A percentile compares a stretch with the other conserved stretches of the same genome.
Conservation (phyloP, 805 yeast genomes). For the Schwanniomyces polymorphus region DNA sequence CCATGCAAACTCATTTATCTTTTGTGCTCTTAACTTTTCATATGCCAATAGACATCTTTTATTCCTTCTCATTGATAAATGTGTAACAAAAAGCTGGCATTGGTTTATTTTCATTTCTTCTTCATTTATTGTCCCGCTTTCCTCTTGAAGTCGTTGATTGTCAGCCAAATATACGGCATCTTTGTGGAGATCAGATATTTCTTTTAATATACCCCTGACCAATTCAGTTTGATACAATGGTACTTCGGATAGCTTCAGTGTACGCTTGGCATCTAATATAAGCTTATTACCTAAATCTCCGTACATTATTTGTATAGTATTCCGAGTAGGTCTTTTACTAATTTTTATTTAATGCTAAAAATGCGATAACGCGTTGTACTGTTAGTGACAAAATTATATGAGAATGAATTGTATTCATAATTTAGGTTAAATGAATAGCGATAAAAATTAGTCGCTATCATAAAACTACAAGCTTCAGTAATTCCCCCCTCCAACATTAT, state of each 20-base stretch:
- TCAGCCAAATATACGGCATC: conserved; percentile 52
- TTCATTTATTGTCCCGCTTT: conserved; percentile 19
- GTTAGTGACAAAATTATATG: no score
- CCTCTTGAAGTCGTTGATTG: conserved; percentile 19
- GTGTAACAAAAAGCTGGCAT: conserved; percentile 68
- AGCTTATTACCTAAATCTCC: conserved; percentile 86
- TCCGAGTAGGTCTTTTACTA: neutral
- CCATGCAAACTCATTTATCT: conserved; percentile 73
- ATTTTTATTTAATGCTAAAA: neutral
- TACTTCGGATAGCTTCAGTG: conserved; percentile 60
- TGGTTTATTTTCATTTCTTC: conserved; percentile 50
- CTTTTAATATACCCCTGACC: conserved; percentile 68
- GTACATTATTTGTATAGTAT: conserved; percentile 55
- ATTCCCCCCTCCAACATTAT: no score
- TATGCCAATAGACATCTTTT: conserved; percentile 89
- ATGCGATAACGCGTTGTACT: neutral
- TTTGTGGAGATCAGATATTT: conserved; percentile 61
- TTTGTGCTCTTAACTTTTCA: conserved; percentile 67
- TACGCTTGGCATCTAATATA: conserved; percentile 80
- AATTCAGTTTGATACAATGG: conserved; percentile 75
- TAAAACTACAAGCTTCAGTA: no score
- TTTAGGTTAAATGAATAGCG: no score
- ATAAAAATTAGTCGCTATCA: no score
- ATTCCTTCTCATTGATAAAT: conserved; percentile 79
- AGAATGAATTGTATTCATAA: no score